Base-by-base conservation (phyloP, 108 stramenopile species). In the Nitzschia sp. region DNA sequence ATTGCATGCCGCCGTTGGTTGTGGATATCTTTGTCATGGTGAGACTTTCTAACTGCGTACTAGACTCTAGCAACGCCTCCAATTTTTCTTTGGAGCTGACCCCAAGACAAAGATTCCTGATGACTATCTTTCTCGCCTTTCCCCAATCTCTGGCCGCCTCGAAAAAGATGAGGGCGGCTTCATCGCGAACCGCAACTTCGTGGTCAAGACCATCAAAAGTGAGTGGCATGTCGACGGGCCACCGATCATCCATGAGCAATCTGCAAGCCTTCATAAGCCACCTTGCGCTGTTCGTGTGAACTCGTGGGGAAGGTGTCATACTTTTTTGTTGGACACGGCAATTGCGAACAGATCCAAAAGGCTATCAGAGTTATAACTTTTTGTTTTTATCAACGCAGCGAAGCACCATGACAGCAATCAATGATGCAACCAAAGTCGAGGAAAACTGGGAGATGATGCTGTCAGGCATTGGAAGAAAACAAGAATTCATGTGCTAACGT, bases 161-260 rank as follows among this genome's bases (percentile, higher is more conserved):
- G 1, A 73, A 46, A 25, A 73, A 57, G 17, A 54, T 21, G 1
- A 33, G 27, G 24, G 54, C 27, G 1, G 72, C 72, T 17, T 49
- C 35, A 0, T 64, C 36, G 0, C 38, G 11, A 1, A n/a, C 18
- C 11, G 30, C 21, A 19, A 46, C 63, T 9, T 18, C 25, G 29
- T 46, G 56, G 32, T 33, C 63, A 18, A 36, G 18, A 1, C 72
- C 72, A 58, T 73, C 72, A 46, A 73, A 73, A 17, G 9, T 46
- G 38, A 73, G 23, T 2, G 63, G 23, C 42, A 49, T 61, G 2
- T 73, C 62, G 5, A 27, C 13, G 9, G 61, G 62, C 58, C 54
- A 73, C 25, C 60, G 38, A 33, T 67, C 59, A 28, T 71, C 49
- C 21, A 32, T 53, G 15, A 71, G 24, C n/a, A 62, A 27, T 48